A percentile compares a stretch with the other conserved stretches of the same genome.
These are phyloP conservation scores for Cymbopogon flexuosus DNA, from an alignment of 202 grass and related monocot species.

Conservation along the genomic window DNA sequence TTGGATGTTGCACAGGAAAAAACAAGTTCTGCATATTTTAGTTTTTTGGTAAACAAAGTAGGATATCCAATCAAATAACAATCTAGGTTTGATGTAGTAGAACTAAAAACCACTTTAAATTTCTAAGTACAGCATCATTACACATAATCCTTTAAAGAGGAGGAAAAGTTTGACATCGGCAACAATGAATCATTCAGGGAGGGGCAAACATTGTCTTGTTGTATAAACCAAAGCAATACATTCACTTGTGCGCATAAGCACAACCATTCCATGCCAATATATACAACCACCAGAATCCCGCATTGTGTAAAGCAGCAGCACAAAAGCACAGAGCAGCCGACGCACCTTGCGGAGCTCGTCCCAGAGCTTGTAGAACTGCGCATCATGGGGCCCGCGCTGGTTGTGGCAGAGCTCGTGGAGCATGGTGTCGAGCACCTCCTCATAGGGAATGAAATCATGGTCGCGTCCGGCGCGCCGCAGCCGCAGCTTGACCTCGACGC, in stretches of 20 bases:
- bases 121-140: neutral
- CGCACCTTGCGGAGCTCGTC: conserved; percentile 87
- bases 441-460: conserved; percentile 73
- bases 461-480: conserved; percentile 65
- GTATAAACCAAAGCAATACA: neutral
- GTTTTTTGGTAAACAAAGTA: neutral
- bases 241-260: neutral
- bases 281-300: neutral
- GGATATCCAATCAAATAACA: neutral
- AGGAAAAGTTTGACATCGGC: neutral
- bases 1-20: neutral
- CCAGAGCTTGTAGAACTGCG: conserved; percentile 94
- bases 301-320: neutral
- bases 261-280: neutral
- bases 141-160: neutral
- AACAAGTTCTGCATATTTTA: neutral
- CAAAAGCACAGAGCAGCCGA: neutral
- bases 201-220: neutral
- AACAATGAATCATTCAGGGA: neutral
- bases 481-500: conserved; percentile 84
- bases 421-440: conserved; percentile 97
- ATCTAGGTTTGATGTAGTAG: neutral
- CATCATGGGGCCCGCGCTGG: conserved; percentile 63
- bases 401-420: conserved; percentile 91
- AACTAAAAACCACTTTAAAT: neutral